Conservation (phyloP, 495 filamentous ascomycete species). For the Aspergillus baeticus region DNA sequence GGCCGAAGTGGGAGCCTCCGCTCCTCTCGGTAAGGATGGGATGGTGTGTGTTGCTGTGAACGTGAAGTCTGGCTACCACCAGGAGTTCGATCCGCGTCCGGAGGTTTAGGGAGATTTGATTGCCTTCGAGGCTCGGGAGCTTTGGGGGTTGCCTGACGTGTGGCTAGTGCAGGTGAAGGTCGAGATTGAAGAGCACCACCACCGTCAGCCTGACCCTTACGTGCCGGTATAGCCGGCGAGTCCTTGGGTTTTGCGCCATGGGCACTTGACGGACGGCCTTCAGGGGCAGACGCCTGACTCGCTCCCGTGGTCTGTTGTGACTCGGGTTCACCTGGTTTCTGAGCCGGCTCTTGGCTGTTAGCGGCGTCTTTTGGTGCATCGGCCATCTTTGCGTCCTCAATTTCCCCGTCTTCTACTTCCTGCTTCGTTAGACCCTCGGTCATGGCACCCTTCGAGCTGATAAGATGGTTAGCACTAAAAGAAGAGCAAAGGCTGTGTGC, state of each 20-base stretch:
- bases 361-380: slow-evolving; percentile 27
- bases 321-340: slow-evolving; percentile 15
- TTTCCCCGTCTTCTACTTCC: slow-evolving; percentile 79
- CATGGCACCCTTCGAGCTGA: slow-evolving; percentile 31
- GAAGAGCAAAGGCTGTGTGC: background rate
- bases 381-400: slow-evolving; percentile 62
- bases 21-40: slow-evolving; percentile 28
- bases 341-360: slow-evolving; percentile 6
- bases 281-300: slow-evolving; percentile 4
- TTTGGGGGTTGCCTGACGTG: slow-evolving; percentile 23
- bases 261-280: slow-evolving; percentile 14
- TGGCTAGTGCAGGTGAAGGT: slow-evolving; percentile 19
- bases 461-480: slow-evolving; percentile 15
- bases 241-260: slow-evolving; percentile 18
- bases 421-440: slow-evolving; percentile 29
- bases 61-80: slow-evolving; percentile 23
- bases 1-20: slow-evolving; percentile 37
- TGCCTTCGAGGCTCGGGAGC: slow-evolving; percentile 29
- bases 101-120: slow-evolving; percentile 34
- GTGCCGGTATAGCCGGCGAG: slow-evolving; percentile 9
- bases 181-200: slow-evolving; percentile 12
- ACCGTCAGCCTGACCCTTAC: slow-evolving; percentile 7
- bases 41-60: slow-evolving; percentile 32
- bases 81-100: slow-evolving; percentile 33
- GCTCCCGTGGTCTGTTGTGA: slow-evolving; percentile 13